Base-by-base conservation (phyloP, 2,329 filamentous ascomycete species). In the Fusarium devonianum region DNA sequence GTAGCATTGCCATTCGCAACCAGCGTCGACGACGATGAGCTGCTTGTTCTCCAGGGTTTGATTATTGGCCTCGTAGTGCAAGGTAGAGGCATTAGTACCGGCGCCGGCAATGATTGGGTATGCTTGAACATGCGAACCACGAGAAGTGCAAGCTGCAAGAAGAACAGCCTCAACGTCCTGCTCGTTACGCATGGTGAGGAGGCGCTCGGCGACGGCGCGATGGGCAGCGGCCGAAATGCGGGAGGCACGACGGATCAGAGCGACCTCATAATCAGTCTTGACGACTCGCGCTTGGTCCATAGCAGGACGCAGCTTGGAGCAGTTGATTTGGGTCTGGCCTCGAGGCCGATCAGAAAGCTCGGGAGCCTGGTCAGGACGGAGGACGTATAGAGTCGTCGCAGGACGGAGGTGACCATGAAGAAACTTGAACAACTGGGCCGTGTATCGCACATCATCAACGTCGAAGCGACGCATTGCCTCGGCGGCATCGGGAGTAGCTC, bases 21-120 rank as follows among this genome's bases (percentile, higher is more conserved):
- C 92, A 2, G 93, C 92, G 68, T 99, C 93, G 4, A 99, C 77
- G 14, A 95, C 86, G 22, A 97, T 75, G 21, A 92, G 79, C 65
- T 92, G 84, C 48, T 86, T 82, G 18, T 86, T 84, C 3, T 75
- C 74, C 13, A 97, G 81, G 1, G 85, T 73, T 62, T 88, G 81
- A 64, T 95, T 80, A 68, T 99, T 97, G 42, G 81, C 83, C 32
- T 83, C 81, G 70, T 99, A 99, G 72, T 99, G 94, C 29, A 97
- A 77, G 0, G 89, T 92, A 11, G 88, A 86, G 5, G 89, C 92
- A 66, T 94, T 94, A n/a, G 78, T 68, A 1, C 93, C 93, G 2
- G 88, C 85, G 2, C 89, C 93, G 34, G 90, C 90, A 62, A 99
- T 97, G n/a, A 92, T 83, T 35, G 87, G 84, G 69, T 99, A 99